Evolutionary conservation across 106 monocot genomes (phyloP).

Genomic region (Gastrodia elata): DNA sequence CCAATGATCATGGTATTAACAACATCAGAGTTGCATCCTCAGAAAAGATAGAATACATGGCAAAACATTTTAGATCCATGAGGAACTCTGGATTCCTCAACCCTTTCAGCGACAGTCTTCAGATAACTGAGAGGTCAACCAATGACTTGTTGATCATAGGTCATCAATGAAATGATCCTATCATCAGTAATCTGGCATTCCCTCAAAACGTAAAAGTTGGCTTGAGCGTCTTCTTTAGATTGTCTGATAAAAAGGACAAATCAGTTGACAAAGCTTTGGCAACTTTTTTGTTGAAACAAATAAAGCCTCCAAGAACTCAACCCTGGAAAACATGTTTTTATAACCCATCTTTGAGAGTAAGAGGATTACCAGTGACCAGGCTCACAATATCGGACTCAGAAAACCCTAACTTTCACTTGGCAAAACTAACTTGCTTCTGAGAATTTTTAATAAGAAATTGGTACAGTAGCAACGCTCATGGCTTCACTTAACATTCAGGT

Average conservation of each 20-base stretch:
- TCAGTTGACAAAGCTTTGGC: neutral
- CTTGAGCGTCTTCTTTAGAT: neutral
- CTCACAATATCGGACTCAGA: conserved; percentile 4
- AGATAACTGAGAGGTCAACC: neutral
- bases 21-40: neutral
- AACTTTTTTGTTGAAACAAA: neutral
- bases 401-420: conserved; percentile 20
- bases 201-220: conserved; percentile 11
- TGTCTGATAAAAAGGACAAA: neutral
- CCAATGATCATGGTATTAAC: neutral
- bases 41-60: neutral
- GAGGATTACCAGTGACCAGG: conserved; percentile 4
- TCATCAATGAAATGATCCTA: neutral
- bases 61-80: conserved; percentile 2
- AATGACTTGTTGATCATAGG: neutral
- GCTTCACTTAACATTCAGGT: too few relatives aligned
- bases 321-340: neutral
- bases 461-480: too few relatives aligned
- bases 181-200: conserved; percentile 8
- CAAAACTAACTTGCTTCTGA: too few relatives aligned
- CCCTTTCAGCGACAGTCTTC: neutral
- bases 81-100: neutral
- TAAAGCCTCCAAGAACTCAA: conserved; percentile 3
- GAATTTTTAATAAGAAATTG: too few relatives aligned
- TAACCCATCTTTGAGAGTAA: neutral